A percentile compares a stretch with the other conserved stretches of the same genome.
Conservation (phyloP, 2,329 filamentous ascomycete genomes). For the Pleoardoris graminearum region DNA sequence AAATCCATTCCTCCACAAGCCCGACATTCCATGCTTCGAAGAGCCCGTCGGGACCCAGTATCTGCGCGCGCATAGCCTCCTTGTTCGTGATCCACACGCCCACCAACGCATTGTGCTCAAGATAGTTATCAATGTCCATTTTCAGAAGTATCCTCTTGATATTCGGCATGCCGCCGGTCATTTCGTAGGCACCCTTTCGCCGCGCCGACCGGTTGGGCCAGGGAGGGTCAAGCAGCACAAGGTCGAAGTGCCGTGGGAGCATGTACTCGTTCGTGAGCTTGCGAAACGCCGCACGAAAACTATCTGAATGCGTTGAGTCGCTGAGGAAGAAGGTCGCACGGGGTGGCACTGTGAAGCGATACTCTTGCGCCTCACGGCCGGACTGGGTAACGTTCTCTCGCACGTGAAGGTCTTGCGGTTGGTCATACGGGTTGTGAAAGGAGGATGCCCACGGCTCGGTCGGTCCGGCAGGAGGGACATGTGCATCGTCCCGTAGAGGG, state of each 20-base stretch:
- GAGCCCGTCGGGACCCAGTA: conserved; percentile 60
- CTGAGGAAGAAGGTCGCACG: conserved; percentile 56
- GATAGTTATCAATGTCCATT: conserved; percentile 52
- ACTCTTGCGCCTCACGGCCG: conserved; percentile 13
- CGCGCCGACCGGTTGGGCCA: conserved; percentile 79
- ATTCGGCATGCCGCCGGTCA: conserved; percentile 50
- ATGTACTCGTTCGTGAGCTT: conserved; percentile 43
- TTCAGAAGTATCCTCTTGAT: conserved; percentile 48
- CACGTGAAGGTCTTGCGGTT: conserved; percentile 32
- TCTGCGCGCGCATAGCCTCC: conserved; percentile 56
- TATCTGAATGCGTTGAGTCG: conserved; percentile 41
- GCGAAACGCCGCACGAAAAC: conserved; percentile 45
- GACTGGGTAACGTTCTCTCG: conserved; percentile 12
- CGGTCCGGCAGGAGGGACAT: conserved; percentile 3
- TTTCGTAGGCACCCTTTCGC: conserved; percentile 59
- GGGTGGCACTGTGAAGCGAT: conserved; percentile 54
- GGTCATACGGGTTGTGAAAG: conserved; percentile 35
- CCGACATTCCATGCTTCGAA: conserved; percentile 70
- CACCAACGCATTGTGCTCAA: conserved; percentile 54
- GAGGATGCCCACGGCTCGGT: conserved; percentile 32
- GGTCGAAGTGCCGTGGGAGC: conserved; percentile 60
- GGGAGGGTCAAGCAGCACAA: conserved; percentile 75
- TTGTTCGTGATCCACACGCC: conserved; percentile 82
- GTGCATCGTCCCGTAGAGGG: conserved; percentile 22
- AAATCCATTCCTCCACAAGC: conserved; percentile 72